A percentile compares a stretch with the other conserved stretches of the same genome.
Conservation (phyloP, 371 early-diverging fungal species). For the Mortierella sp. region DNA sequence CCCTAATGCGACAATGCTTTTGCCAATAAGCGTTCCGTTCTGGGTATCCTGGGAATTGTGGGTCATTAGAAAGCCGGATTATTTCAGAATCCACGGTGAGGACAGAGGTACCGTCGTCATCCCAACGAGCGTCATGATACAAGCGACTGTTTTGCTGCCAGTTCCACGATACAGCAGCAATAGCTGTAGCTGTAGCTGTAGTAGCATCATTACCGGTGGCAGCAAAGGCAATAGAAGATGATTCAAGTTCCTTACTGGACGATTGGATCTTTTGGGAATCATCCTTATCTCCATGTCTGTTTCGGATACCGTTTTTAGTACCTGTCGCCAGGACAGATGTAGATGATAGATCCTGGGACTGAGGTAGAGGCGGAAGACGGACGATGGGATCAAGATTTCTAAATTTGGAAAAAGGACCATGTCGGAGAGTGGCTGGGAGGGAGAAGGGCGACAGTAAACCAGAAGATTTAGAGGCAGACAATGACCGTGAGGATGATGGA, state of each 20-base stretch:
- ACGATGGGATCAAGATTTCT: conserved; percentile 15
- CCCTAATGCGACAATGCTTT: conserved; percentile 42
- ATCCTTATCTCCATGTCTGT: background rate
- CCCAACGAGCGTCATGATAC: conserved; percentile 53
- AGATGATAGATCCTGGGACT: conserved; percentile 2
- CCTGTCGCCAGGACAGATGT: background rate
- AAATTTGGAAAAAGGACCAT: conserved; percentile 1
- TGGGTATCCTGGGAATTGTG: conserved; percentile 39
- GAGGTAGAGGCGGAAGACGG: conserved; percentile 4
- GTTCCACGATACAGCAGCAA: conserved; percentile 9
- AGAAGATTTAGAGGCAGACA: background rate
- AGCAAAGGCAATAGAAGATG: background rate
- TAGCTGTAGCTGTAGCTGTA: background rate
- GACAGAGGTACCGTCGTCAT: conserved; percentile 20
- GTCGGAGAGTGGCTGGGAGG: conserved; percentile 14
- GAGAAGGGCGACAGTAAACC: conserved; percentile 26
- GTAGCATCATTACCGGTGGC: background rate
- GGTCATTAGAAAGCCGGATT: conserved; percentile 20
- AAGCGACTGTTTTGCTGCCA: conserved; percentile 30
- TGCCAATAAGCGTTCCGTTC: conserved; percentile 52
- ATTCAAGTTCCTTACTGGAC: background rate
- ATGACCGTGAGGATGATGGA: background rate
- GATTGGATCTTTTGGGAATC: background rate
- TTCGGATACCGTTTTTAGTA: background rate
- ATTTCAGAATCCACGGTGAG: conserved; percentile 33